Base-by-base conservation (phyloP, 2,329 filamentous ascomycete species). In the Knufia fluminis region DNA sequence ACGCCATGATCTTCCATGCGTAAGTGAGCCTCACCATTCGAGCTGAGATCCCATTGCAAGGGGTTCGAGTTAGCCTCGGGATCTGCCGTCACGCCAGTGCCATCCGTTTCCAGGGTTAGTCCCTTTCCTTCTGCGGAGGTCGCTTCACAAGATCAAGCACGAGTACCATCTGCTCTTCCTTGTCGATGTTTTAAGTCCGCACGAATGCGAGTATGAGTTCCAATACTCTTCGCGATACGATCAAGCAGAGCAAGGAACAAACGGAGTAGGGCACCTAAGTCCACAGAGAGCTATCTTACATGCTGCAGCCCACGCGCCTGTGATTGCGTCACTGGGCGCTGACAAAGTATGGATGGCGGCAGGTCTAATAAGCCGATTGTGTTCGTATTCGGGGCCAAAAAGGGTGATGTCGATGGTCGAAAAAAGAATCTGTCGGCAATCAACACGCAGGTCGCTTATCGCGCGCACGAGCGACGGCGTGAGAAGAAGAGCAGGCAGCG, bases 361-460 rank as follows among this genome's bases (percentile, higher is more conserved):
- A 16, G 33, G 33, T 40, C 45, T 40, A 39, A 48, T 20, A 48
- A 48, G 33, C 45, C 45, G n/a, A 48, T 48, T 32, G 45, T 48
- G 22, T 48, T 48, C 35, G 45, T 48, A 3, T 48, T 48, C 23
- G 45, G 45, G 26, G 23, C 45, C 33, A 39, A 48, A 22, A 48
- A 48, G 33, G 45, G 33, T 23, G 45, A 48, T 22, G 23, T 9
- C 19, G 45, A 48, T 16, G 33, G 45, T 10, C 26, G 45, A 14
- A 48, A 40, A 23, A 48, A 48, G 45, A 48, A 48, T 31, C 16
- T 48, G 35, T 48, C 45, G 9, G 45, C 45, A n/a, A 48, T 48
- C 17, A 48, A 48, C 33, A 48, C 45, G 12, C 45, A 48, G 17
- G 45, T 48, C 12, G 45, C 45, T 17, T 48, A 48, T 31, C 45